These are phyloP conservation scores for Cercis canadensis DNA, from an alignment of 306 rosid genomes.

Conservation along the genomic window DNA sequence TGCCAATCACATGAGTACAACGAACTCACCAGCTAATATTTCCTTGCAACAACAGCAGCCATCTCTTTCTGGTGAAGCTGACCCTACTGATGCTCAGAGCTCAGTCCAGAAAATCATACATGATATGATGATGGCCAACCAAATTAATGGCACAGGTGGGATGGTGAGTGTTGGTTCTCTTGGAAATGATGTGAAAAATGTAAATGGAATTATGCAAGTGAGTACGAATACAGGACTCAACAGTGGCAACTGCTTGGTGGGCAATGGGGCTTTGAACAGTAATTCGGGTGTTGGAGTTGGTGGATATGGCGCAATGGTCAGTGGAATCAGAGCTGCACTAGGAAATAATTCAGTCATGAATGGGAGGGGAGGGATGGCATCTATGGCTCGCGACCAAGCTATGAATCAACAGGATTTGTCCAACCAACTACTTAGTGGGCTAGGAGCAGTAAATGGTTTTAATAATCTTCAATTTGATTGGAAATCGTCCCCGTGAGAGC, in stretches of 20 bases:
- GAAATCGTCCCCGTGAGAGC: conserved; percentile 78
- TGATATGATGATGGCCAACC: conserved; percentile 77
- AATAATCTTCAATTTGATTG: conserved; percentile 89
- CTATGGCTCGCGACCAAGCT: conserved; percentile 80
- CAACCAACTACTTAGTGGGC: conserved; percentile 82
- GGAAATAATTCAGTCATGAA: conserved; percentile 82
- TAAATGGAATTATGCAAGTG: conserved; percentile 65
- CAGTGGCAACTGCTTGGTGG: conserved; percentile 58
- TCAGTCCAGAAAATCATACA: conserved; percentile 88
- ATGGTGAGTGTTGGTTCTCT: conserved; percentile 63
- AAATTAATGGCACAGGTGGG: conserved; percentile 65
- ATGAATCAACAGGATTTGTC: conserved; percentile 89
- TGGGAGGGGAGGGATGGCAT: conserved; percentile 84
- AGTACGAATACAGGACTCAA: conserved; percentile 62
- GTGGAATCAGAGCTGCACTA: conserved; percentile 78
- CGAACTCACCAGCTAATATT: conserved; percentile 78
- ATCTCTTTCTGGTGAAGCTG: conserved; percentile 75
- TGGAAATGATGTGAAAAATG: conserved; percentile 78
- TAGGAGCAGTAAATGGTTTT: conserved; percentile 83
- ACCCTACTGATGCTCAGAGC: conserved; percentile 78
- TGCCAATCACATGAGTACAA: conserved; percentile 71
- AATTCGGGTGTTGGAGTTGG: conserved; percentile 65
- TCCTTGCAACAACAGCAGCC: conserved; percentile 88
- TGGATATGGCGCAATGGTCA: conserved; percentile 72
- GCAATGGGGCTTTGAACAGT: conserved; percentile 63